Evolutionary conservation across 345 rosid genomes (phyloP), one percentile per base, ranked within the genome.

Genomic region (Viola odorata): DNA sequence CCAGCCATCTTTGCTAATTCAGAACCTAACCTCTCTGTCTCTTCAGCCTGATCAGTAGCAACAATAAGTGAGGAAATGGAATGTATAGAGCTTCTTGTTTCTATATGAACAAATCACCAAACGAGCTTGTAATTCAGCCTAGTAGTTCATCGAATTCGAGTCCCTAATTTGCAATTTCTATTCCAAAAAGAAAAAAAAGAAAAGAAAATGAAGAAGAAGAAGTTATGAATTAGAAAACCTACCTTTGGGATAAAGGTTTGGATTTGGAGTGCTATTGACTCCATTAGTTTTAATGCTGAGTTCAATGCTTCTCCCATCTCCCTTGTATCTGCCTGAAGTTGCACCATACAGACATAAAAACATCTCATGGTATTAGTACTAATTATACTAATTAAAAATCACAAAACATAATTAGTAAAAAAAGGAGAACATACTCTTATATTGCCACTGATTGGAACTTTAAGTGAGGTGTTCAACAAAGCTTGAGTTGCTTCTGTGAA

Each of bases 1-100:
- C 80, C 82, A 55, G 70, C 75, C 70, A 87, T 82, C 69, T 84
- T 81, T 11, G 92, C 95, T 59, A 91, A 60, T 67, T 91, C 91
- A 23, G 91, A 89, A 13, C 85, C 44, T 78, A 81, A 71, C 17
- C 54, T 67, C 65, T 91, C 95, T 73, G 81, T 69, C 66, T 84
- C 86, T 66, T 78, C 75, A 12, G 91, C 89, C 95, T 91, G 85
- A 23, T 23, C 53, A 45, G 50, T 5, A 14, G 50, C n/a, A 23
- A 23, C 32, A 23, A 23, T 2, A 23, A 23, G 32, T 23, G 32
- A 23, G 32, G 32, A 23, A 23, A 23, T 23, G 32, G 32, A 23
- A 23, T 23, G 32, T 23, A 23, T 0, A 23, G 32, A 23, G 32
- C 32, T 23, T 23, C 32, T 23, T 23, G 32, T 23, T 23, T 23